Base-by-base conservation (phyloP, 129 eudicot species). In the Flaveria ramosissima region DNA sequence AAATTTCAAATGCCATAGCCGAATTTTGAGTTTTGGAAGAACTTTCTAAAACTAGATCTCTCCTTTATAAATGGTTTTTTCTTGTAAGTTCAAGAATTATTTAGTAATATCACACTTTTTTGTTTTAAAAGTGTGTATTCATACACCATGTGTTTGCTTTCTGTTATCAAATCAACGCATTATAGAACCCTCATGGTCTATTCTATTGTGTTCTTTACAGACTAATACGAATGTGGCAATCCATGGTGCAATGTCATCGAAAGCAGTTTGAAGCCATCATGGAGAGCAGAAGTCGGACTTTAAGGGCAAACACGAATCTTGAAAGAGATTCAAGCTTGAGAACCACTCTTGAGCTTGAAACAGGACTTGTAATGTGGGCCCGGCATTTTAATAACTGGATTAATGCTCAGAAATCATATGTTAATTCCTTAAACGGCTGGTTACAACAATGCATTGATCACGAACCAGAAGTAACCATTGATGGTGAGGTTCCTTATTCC, bases 241-340 rank as follows among this genome's bases (percentile, higher is more conserved):
- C 88, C 7, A 89, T 93, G 86, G 86, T 93, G 41, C 85, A 85
- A 73, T 94, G 94, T 80, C 99, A 94, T 77, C 92, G 79, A 47
- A 94, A 82, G 87, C 99, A 91, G 76, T 91, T 94, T 74, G 92
- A 89, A 86, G 93, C 99, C 9, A 80, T 94, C 56, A 84, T 87
- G 89, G 93, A 89, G 53, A 94, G 97, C 74, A 91, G 85, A 89
- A 81, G 80, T 46, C 84, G 89, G 12, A 83, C 73, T 20, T 83
- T 94, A 60, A 78, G 76, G 76, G 91, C 92, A 53, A 94, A 83
- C 79, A 81, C 92, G 6, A 86, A 80, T 20, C 74, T 80, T 26
- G 77, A 76, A 59, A 80, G 79, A 60, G 92, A 92, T 72, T 83
- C 92, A 14, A 87, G 83, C 69, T 76, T 83, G 55, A 77, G 89